These are phyloP conservation scores for Chrysosporium keratinophilum DNA, from an alignment of 2,329 filamentous ascomycete genomes.

Conservation along the genomic window DNA sequence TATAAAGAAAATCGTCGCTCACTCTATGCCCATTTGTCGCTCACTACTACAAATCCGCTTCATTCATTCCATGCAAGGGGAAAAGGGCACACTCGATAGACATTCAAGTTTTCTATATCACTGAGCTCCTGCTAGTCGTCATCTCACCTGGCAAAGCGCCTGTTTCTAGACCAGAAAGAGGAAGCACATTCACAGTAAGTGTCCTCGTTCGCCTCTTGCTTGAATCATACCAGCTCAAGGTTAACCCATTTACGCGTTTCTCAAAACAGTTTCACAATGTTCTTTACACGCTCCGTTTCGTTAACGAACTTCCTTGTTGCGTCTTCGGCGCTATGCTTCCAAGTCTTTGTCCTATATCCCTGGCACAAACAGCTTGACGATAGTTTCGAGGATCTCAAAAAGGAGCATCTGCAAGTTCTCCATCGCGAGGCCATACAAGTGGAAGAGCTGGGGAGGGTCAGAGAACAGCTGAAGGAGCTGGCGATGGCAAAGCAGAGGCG, in stretches of 20 bases:
- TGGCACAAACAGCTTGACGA: conserved; percentile 58
- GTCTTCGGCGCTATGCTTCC: conserved; percentile 54
- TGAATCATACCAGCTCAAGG: no score
- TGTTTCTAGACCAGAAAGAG: no score
- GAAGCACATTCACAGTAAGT: no score
- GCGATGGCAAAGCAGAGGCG: background rate
- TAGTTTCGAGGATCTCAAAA: conserved; percentile 50
- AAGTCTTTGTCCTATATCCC: conserved; percentile 59
- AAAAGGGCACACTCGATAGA: no score
- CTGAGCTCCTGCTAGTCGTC: no score
- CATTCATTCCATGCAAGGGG: no score
- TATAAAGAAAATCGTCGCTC: no score
- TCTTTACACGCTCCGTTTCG: conserved; percentile 45
- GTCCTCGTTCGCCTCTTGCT: no score
- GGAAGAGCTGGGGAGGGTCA: conserved; percentile 13
- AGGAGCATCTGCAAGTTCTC: conserved; percentile 42
- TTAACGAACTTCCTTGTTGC: conserved; percentile 58
- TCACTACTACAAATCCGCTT: no score
- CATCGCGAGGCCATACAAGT: conserved; percentile 15
- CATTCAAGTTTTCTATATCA: no score
- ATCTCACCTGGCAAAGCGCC: no score
- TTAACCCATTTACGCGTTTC: background rate
- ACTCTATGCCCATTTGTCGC: no score
- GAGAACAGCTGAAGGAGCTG: conserved; percentile 14
- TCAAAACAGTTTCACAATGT: conserved; percentile 23